Evolutionary conservation across 75 land plant genomes (phyloP).

Genomic region (Cupressus sempervirens): DNA sequence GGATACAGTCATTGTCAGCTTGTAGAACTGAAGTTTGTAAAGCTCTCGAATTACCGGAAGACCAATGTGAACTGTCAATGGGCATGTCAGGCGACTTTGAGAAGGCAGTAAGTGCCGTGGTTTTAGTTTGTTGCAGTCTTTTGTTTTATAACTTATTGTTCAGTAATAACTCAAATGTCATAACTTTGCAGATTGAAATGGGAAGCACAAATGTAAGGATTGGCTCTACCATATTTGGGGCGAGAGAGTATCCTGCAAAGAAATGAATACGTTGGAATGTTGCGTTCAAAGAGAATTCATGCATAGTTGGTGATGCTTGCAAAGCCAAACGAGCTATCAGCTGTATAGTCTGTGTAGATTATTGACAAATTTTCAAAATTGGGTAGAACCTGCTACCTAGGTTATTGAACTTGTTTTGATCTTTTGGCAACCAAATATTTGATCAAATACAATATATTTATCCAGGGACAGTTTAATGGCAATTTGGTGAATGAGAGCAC

Average conservation of each 20-base stretch:
- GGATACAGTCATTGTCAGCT: conserved; percentile 59
- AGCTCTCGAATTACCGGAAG: conserved; percentile 65
- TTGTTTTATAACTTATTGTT: background rate
- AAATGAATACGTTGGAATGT: conserved; percentile 6
- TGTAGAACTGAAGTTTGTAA: conserved; percentile 81
- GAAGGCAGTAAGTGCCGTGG: conserved; percentile 62
- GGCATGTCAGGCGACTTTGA: conserved; percentile 99
- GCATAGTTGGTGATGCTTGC: background rate
- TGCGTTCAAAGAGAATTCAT: conserved; percentile 7
- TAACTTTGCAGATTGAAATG: conserved; percentile 55
- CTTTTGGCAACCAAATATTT: background rate
- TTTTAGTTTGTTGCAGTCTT: background rate
- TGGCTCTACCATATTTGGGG: conserved; percentile 71
- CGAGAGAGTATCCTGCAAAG: conserved; percentile 60
- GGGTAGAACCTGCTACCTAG: background rate
- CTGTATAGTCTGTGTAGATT: background rate
- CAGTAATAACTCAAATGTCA: background rate
- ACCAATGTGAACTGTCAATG: conserved; percentile 94
- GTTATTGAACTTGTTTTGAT: background rate
- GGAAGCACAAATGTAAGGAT: conserved; percentile 75
- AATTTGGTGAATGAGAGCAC: background rate
- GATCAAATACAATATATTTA: background rate
- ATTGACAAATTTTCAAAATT: background rate
- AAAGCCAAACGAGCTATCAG: background rate
- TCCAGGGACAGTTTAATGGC: background rate